Percentiles rank a stretch among this genome's conserved stretches.
These are phyloP conservation scores for Geotrichum candidum DNA, from an alignment of 1,139 yeast species.

Conservation along the genomic window DNA sequence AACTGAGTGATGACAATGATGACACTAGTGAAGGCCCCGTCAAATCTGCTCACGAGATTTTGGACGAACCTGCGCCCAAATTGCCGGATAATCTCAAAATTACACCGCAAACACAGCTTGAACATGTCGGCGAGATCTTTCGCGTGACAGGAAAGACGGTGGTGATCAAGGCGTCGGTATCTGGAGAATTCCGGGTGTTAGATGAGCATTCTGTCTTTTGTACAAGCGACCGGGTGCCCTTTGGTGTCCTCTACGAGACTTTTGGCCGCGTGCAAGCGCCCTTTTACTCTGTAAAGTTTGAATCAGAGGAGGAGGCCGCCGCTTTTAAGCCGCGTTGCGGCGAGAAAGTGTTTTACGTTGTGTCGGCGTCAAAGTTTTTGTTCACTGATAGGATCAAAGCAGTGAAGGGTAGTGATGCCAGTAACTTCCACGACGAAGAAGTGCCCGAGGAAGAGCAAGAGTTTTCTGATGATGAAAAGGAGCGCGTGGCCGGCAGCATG, in stretches of 20 bases:
- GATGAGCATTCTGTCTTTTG: conserved; percentile 80
- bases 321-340: conserved; percentile 48
- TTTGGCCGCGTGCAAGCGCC: conserved; percentile 90
- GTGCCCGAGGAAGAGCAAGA: conserved; percentile 89
- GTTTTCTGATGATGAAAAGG: conserved; percentile 88
- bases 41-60: conserved; percentile 66
- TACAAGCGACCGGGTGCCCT: conserved; percentile 58
- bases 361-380: conserved; percentile 71
- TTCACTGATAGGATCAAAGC: conserved; percentile 66
- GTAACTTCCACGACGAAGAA: conserved; percentile 92
- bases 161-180: conserved; percentile 63
- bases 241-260: conserved; percentile 86
- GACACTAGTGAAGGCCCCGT: conserved; percentile 50
- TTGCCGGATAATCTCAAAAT: conserved; percentile 65
- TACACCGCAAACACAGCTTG: conserved; percentile 56
- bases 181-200: conserved; percentile 81
- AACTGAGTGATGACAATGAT: conserved; percentile 18
- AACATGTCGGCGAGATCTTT: conserved; percentile 64
- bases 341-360: conserved; percentile 63
- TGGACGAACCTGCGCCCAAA: conserved; percentile 60
- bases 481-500: conserved; percentile 49
- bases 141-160: conserved; percentile 68
- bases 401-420: conserved; percentile 86
- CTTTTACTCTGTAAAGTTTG: conserved; percentile 67
- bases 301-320: conserved; percentile 45